Percentiles rank a stretch among this genome's conserved stretches.
Evolutionary conservation across 1,284 basidiomycete genomes (phyloP).

Genomic region (Tremellales sp.): DNA sequence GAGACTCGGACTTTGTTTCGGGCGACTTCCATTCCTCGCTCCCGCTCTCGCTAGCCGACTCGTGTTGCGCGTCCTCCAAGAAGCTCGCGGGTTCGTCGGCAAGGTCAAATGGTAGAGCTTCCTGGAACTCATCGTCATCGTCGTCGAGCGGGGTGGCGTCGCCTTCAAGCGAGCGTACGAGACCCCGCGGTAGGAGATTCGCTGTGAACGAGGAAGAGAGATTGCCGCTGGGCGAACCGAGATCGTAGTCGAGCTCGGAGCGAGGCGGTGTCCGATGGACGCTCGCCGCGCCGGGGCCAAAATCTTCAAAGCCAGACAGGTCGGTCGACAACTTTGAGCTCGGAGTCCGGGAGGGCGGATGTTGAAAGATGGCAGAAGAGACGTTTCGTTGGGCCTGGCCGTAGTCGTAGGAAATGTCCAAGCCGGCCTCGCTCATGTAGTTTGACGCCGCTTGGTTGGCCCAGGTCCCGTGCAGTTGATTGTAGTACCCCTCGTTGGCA

Average conservation of each 20-base stretch:
- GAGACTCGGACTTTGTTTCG: constrained; percentile 1
- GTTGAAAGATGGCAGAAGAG: constrained; percentile 24
- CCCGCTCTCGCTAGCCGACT: constrained; percentile 30
- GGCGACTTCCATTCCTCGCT: constrained; percentile 27
- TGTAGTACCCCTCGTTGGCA: constrained; percentile 39
- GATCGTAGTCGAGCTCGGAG: constrained; percentile 33
- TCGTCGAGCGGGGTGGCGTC: constrained; percentile 42
- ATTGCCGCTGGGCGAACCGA: constrained; percentile 44
- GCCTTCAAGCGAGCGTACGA: constrained; percentile 48
- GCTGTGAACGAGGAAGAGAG: constrained; percentile 47
- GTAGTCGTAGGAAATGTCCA: constrained; percentile 43
- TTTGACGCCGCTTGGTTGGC: constrained; percentile 42
- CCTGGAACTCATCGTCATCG: constrained; percentile 19
- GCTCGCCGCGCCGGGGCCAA: constrained; percentile 39
- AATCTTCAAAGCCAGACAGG: constrained; percentile 47
- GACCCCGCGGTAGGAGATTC: constrained; percentile 45
- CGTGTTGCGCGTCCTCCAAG: constrained; percentile 4
- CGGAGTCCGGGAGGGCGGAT: constrained; percentile 20
- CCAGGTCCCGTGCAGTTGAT: constrained; percentile 26
- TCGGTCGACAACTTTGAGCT: constrained; percentile 23
- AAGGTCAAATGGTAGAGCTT: constrained; percentile 17
- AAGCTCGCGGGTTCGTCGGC: constrained; percentile 1
- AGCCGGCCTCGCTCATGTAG: constrained; percentile 46
- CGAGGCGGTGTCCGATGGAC: constrained; percentile 6
- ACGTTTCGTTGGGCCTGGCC: constrained; percentile 37